These are phyloP conservation scores for Lyophyllum shimeji DNA, from an alignment of 768 basidiomycete species.

Conservation along the genomic window DNA sequence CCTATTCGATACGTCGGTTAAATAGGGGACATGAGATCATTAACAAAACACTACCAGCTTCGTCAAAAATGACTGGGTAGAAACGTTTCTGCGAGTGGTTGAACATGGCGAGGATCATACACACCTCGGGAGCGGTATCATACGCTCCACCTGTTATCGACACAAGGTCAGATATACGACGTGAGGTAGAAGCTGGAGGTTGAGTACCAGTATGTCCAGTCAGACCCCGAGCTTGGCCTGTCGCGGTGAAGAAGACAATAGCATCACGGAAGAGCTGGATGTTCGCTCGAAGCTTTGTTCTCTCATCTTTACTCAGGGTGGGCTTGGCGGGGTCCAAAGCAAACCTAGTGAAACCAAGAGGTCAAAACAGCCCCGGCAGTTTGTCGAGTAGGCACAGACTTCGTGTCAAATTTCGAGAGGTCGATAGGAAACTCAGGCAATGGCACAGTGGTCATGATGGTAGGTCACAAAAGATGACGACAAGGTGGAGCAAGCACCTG, in stretches of 20 bases:
- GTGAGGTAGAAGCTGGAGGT: neutral
- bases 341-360: slow-evolving; percentile 41
- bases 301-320: slow-evolving; percentile 63
- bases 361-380: neutral
- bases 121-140: slow-evolving; percentile 84
- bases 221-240: slow-evolving; percentile 82
- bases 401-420: slow-evolving; percentile 66
- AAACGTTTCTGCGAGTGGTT: slow-evolving; percentile 56
- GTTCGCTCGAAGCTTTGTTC: slow-evolving; percentile 57
- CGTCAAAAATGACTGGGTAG: slow-evolving; percentile 73
- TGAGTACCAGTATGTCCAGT: slow-evolving; percentile 77
- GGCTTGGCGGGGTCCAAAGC: slow-evolving; percentile 70
- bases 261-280: slow-evolving; percentile 83
- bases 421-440: slow-evolving; percentile 69
- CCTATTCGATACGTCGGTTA: slow-evolving; percentile 39
- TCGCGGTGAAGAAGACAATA: slow-evolving; percentile 84
- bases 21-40: neutral
- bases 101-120: slow-evolving; percentile 74
- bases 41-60: slow-evolving; percentile 57
- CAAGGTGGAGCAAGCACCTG: neutral
- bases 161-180: neutral
- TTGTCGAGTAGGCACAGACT: slow-evolving; percentile 36
- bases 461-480: slow-evolving; percentile 2
- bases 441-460: slow-evolving; percentile 25
- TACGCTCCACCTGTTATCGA: slow-evolving; percentile 52